Evolutionary conservation across 768 basidiomycete species (phyloP).

Genomic region (Podaxis sp.): DNA sequence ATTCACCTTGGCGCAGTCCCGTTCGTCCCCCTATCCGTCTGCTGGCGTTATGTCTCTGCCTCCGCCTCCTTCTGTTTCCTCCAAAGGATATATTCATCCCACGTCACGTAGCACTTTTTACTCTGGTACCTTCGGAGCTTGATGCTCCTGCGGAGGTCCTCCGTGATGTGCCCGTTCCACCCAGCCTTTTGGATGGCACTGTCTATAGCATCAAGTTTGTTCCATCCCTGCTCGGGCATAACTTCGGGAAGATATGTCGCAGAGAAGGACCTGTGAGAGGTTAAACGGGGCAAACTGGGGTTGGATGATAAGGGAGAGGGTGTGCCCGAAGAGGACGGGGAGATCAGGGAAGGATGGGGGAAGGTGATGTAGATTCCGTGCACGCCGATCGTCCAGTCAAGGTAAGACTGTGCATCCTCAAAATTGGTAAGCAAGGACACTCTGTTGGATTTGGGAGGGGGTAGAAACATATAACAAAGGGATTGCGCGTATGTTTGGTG

Average conservation of each 20-base stretch:
- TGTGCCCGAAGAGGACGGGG: slow-evolving; percentile 54
- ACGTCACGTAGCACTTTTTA: slow-evolving; percentile 61
- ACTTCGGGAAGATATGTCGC: slow-evolving; percentile 96
- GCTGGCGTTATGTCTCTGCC: slow-evolving; percentile 12
- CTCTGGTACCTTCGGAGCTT: slow-evolving; percentile 84
- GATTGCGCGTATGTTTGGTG: neutral
- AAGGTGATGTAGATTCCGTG: slow-evolving; percentile 94
- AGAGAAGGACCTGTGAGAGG: slow-evolving; percentile 61
- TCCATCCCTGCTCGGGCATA: slow-evolving; percentile 92
- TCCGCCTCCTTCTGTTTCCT: slow-evolving; percentile 43
- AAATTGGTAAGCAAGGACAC: slow-evolving; percentile 94
- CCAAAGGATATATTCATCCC: slow-evolving; percentile 81
- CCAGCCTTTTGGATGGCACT: slow-evolving; percentile 94
- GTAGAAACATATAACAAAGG: slow-evolving; percentile 12
- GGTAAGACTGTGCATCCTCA: slow-evolving; percentile 77
- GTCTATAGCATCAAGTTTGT: slow-evolving; percentile 84
- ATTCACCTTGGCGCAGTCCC: neutral
- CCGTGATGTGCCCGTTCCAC: slow-evolving; percentile 79
- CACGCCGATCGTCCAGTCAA: slow-evolving; percentile 90
- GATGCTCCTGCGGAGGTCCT: slow-evolving; percentile 75
- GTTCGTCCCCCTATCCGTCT: neutral
- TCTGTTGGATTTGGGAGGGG: slow-evolving; percentile 38
- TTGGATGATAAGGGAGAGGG: slow-evolving; percentile 76
- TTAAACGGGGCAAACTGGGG: slow-evolving; percentile 51
- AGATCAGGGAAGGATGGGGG: slow-evolving; percentile 69